These are phyloP conservation scores for Mediolabrus comicus DNA, from an alignment of 108 stramenopile species.

Conservation along the genomic window DNA sequence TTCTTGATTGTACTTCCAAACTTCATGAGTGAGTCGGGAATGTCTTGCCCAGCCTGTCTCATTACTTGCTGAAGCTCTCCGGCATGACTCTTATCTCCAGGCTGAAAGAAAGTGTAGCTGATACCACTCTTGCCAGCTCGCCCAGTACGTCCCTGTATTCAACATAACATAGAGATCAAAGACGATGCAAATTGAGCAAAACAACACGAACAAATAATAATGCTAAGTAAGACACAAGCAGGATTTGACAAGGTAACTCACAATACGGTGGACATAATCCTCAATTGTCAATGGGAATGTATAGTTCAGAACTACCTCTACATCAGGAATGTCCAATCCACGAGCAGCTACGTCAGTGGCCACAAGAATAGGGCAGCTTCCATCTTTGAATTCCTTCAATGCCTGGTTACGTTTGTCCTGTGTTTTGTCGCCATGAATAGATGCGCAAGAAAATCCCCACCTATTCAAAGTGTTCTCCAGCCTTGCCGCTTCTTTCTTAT, in stretches of 20 bases:
- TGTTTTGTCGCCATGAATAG: slow-evolving; percentile 97
- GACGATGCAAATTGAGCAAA: no score
- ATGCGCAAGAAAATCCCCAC: slow-evolving; percentile 67
- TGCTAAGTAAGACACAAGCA: no score
- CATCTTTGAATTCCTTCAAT: slow-evolving; percentile 89
- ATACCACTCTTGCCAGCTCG: slow-evolving; percentile 97
- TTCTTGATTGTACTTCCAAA: slow-evolving; percentile 99
- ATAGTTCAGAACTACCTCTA: slow-evolving; percentile 96
- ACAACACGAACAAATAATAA: no score
- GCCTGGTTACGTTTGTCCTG: slow-evolving; percentile 91
- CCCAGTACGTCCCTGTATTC: slow-evolving; percentile 96
- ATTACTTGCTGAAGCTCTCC: slow-evolving; percentile 97
- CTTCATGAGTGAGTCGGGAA: slow-evolving; percentile 90
- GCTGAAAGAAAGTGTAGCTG: slow-evolving; percentile 95
- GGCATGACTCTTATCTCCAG: slow-evolving; percentile 93
- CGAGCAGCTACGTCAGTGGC: slow-evolving; percentile 98
- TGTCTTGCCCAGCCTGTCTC: slow-evolving; percentile 89
- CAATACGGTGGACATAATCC: slow-evolving; percentile 96
- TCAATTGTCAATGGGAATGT: slow-evolving; percentile 97
- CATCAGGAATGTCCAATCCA: slow-evolving; percentile 97
- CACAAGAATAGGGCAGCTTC: slow-evolving; percentile 86
- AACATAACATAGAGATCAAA: no score
- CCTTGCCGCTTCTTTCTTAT: slow-evolving; percentile 97
- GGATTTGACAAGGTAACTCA: no score
- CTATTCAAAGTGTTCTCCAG: slow-evolving; percentile 80